phyloP scores from a whole-genome alignment of 352 stramenopile species.

The Phytophthora quininea region DNA sequence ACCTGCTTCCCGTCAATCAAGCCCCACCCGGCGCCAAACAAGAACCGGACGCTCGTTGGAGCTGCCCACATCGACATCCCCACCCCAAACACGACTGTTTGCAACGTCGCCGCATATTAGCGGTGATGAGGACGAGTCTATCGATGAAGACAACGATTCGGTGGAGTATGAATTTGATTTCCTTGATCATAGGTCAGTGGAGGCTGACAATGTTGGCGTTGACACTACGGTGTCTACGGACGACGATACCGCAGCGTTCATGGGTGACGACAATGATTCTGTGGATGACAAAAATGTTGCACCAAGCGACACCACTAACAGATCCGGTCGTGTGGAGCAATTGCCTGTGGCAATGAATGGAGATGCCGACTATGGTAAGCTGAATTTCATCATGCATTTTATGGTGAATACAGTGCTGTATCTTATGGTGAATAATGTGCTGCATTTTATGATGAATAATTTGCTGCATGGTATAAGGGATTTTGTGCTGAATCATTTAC shows the following conservation, averaged over 20 bases:
- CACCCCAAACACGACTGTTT: neutral
- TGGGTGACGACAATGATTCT: neutral
- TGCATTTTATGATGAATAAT: conserved; percentile 13
- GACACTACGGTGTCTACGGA: neutral
- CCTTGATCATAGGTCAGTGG: neutral
- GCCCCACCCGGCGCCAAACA: neutral
- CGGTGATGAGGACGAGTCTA: neutral
- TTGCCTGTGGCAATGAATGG: neutral
- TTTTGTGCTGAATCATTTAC: conserved; percentile 9
- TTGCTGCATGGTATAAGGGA: conserved; percentile 10
- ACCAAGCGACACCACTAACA: neutral
- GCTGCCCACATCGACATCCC: neutral
- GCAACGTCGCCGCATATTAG: neutral
- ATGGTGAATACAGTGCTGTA: conserved; percentile 14
- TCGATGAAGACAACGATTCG: neutral
- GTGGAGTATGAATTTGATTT: neutral
- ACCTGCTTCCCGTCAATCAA: neutral
- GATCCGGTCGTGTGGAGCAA: neutral
- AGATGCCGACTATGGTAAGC: conserved; percentile 1
- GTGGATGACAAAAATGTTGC: neutral
- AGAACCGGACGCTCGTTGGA: neutral
- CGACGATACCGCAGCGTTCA: neutral
- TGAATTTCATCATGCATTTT: conserved; percentile 13
- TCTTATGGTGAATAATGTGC: conserved; percentile 10
- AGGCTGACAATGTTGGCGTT: neutral